These are phyloP conservation scores for Leucosporidium yakuticum DNA, from an alignment of 768 basidiomycete genomes.

Conservation along the genomic window DNA sequence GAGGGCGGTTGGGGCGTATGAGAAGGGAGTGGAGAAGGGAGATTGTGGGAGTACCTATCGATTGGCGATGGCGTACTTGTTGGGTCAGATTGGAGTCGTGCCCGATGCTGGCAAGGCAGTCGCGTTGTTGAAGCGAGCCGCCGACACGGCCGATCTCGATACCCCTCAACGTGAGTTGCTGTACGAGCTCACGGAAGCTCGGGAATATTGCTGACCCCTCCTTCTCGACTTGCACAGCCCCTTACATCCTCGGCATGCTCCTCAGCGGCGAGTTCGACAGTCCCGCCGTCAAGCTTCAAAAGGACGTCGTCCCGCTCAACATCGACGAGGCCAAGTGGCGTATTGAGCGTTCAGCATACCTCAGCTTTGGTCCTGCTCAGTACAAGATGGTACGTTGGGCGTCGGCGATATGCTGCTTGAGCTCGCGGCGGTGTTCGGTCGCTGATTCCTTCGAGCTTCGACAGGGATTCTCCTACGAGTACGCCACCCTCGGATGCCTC, in stretches of 20 bases:
- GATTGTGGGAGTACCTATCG: conserved; percentile 80
- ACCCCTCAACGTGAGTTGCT: conserved; percentile 68
- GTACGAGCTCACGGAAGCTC: conserved; percentile 4
- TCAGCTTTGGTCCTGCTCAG: conserved; percentile 72
- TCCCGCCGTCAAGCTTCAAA: conserved; percentile 52
- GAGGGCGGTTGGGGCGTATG: conserved; percentile 78
- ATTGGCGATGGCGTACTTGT: conserved; percentile 84
- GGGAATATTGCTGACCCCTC: not conserved
- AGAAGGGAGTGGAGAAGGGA: conserved; percentile 65
- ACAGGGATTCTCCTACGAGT: conserved; percentile 77
- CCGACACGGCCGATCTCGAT: conserved; percentile 64
- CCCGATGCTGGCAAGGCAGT: conserved; percentile 56
- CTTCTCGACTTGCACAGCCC: conserved; percentile 5
- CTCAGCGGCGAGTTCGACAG: conserved; percentile 78
- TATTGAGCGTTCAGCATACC: conserved; percentile 73
- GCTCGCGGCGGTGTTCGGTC: too few species aligned
- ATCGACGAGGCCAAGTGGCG: conserved; percentile 64
- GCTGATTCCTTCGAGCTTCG: not conserved
- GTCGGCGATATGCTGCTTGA: too few species aligned
- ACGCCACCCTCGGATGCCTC: conserved; percentile 72
- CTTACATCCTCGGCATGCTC: conserved; percentile 76
- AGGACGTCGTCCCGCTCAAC: conserved; percentile 46
- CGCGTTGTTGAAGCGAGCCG: conserved; percentile 69
- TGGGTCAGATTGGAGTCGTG: conserved; percentile 72
- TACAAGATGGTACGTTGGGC: conserved; percentile 59